Conservation (phyloP, 495 filamentous ascomycete species). For the Penicillium mononematosum region DNA sequence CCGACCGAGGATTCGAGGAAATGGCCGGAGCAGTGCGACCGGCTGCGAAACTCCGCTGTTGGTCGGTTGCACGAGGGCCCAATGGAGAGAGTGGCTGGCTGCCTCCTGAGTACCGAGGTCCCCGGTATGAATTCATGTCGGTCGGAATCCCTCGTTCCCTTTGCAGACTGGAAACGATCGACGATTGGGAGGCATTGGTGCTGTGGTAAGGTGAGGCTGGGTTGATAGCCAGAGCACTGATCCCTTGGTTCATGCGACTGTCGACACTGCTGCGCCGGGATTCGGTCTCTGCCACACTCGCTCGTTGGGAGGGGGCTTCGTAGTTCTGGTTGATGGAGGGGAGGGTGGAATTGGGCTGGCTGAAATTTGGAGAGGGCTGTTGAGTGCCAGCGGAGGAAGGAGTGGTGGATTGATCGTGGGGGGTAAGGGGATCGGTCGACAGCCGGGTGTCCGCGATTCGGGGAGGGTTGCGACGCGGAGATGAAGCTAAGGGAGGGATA, state of each 20-base stretch:
- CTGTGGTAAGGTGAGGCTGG: conserved; percentile 67
- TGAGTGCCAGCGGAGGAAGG: conserved; percentile 48
- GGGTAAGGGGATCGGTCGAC: conserved; percentile 48
- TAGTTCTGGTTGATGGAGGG: conserved; percentile 54
- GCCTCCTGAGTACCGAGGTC: conserved; percentile 48
- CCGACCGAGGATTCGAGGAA: conserved; percentile 71
- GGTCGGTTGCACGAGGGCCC: conserved; percentile 43
- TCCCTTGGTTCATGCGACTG: conserved; percentile 69
- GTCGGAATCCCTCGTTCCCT: conserved; percentile 51
- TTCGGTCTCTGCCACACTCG: conserved; percentile 49
- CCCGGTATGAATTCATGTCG: conserved; percentile 56
- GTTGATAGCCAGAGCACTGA: conserved; percentile 67
- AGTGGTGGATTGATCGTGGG: conserved; percentile 41
- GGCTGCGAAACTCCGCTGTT: conserved; percentile 55
- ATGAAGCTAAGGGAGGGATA: conserved; percentile 52
- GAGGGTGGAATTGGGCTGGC: conserved; percentile 42
- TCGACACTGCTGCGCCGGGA: conserved; percentile 78
- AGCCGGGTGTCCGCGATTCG: conserved; percentile 43
- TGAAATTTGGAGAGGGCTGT: conserved; percentile 44
- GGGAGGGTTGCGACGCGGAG: conserved; percentile 49
- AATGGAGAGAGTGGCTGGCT: conserved; percentile 48
- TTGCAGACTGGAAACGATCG: conserved; percentile 64
- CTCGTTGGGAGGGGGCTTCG: conserved; percentile 45
- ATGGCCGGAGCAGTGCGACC: conserved; percentile 70
- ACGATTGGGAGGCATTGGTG: conserved; percentile 74